Conservation (phyloP, 2,329 filamentous ascomycete genomes). For the Ophiostoma populinum region DNA sequence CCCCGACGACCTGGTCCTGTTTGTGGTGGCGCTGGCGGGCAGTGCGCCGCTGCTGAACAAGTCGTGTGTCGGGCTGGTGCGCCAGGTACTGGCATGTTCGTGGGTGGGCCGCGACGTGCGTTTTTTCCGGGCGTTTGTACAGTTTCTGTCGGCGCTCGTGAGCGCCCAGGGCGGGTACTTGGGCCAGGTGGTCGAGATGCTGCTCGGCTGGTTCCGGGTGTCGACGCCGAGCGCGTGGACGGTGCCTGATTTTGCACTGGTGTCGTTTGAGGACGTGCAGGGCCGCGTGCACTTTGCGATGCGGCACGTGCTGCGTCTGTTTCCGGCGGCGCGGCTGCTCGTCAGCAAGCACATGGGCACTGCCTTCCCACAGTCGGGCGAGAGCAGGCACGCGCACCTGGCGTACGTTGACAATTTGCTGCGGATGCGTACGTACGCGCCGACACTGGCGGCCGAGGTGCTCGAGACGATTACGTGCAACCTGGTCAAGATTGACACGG, state of each 20-base stretch:
- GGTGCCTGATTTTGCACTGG: conserved; percentile 35
- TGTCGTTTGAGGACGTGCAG: conserved; percentile 49
- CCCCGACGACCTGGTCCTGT: conserved; percentile 39
- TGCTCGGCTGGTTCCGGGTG: conserved; percentile 60
- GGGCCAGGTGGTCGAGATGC: conserved; percentile 29
- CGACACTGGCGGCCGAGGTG: conserved; percentile 62
- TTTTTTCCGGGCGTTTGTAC: conserved; percentile 45
- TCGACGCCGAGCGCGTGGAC: conserved; percentile 27
- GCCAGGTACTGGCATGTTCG: conserved; percentile 38
- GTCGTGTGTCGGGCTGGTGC: conserved; percentile 40
- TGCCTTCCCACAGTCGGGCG: conserved; percentile 62
- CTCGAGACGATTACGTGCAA: conserved; percentile 70
- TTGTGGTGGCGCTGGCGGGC: conserved; percentile 44
- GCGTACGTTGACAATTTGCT: conserved; percentile 80
- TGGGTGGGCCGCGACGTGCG: conserved; percentile 48
- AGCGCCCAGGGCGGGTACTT: conserved; percentile 65
- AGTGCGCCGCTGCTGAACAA: conserved; percentile 42
- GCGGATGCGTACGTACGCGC: conserved; percentile 57
- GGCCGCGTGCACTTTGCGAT: conserved; percentile 60
- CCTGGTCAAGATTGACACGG: conserved; percentile 84
- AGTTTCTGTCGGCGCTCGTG: conserved; percentile 49
- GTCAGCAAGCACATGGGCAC: conserved; percentile 48
- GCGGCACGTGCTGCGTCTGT: conserved; percentile 59
- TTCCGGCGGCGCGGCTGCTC: conserved; percentile 59
- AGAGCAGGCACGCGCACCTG: conserved; percentile 62